Percentiles rank a stretch among this genome's conserved stretches.
Evolutionary conservation across 257 asterid species (phyloP).

Genomic region (Salvia rosmarinus): DNA sequence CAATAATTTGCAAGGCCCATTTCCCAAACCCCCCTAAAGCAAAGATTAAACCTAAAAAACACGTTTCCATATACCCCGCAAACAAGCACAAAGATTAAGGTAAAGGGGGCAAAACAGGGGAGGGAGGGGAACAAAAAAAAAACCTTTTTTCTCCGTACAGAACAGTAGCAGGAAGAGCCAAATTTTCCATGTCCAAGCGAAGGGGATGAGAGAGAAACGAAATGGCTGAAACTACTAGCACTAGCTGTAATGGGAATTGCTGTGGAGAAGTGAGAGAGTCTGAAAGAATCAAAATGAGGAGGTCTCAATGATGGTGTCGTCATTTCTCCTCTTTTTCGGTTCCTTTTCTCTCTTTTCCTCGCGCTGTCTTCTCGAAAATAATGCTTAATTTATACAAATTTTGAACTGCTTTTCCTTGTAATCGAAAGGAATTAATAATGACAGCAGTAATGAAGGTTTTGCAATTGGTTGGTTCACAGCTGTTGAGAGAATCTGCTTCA

Average conservation of each 20-base stretch:
- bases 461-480: constrained; percentile 43
- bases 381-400: constrained; percentile 17
- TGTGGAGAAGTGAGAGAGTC: constrained; percentile 37
- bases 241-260: constrained; percentile 31
- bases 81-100: neutral
- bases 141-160: constrained; percentile 40
- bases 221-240: constrained; percentile 34
- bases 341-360: neutral
- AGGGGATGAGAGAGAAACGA: constrained; percentile 35
- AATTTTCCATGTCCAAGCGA: constrained; percentile 30
- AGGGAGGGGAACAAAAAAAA: constrained; percentile 4
- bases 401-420: neutral
- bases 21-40: neutral
- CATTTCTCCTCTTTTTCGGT: constrained; percentile 32
- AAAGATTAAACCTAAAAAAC: neutral
- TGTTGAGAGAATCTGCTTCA: constrained; percentile 38
- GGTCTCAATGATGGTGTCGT: constrained; percentile 47
- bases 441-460: constrained; percentile 27
- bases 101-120: neutral
- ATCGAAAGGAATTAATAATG: neutral
- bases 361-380: neutral
- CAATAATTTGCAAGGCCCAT: constrained; percentile 30
- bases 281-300: constrained; percentile 46
- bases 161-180: constrained; percentile 37
- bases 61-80: neutral